These are phyloP conservation scores for Citrus maxima DNA, from an alignment of 345 rosid genomes.

Conservation along the genomic window DNA sequence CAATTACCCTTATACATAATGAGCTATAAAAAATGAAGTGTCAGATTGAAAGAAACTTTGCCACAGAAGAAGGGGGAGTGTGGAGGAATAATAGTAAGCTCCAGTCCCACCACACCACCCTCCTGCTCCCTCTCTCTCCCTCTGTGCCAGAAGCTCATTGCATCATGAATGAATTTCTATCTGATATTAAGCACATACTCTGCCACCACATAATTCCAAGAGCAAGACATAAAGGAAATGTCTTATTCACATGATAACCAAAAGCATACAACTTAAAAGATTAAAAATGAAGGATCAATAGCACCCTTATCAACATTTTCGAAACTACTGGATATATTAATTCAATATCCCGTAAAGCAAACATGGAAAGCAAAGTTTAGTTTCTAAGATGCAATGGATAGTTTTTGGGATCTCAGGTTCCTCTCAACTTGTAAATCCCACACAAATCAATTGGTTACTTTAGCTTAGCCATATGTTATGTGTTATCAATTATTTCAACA, in stretches of 20 bases:
- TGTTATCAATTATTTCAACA: neutral
- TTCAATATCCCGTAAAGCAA: neutral
- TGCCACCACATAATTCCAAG: neutral
- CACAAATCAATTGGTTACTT: neutral
- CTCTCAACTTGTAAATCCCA: neutral
- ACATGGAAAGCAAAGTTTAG: neutral
- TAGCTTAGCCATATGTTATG: neutral
- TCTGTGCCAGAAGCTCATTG: neutral
- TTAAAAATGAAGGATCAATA: neutral
- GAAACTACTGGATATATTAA: neutral
- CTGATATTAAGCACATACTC: neutral
- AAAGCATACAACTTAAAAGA: neutral
- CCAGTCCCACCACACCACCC: neutral
- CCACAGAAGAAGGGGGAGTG: too few species aligned
- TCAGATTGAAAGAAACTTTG: neutral
- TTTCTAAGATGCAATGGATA: neutral
- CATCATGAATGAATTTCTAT: neutral
- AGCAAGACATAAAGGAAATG: neutral
- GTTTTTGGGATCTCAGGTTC: neutral
- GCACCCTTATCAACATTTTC: neutral
- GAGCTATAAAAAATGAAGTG: neutral
- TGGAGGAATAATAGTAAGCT: neutral
- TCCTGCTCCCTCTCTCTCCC: too few species aligned
- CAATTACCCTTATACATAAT: neutral
- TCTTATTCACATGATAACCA: neutral